phyloP scores from a whole-genome alignment of 768 basidiomycete species.

The Phylloporus rhodoxanthus region DNA sequence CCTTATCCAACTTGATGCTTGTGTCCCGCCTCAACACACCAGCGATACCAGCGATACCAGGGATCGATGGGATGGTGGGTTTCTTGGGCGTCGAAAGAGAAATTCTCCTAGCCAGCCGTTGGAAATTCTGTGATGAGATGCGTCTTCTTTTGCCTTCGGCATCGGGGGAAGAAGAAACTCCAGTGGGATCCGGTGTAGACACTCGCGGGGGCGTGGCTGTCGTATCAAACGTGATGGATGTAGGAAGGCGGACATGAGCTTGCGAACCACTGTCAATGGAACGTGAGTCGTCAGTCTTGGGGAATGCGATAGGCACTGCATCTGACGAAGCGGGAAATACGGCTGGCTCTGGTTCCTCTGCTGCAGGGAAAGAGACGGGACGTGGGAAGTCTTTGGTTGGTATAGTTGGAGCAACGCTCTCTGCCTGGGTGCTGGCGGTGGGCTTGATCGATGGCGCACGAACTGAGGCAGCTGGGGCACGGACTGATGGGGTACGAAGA shows the following conservation, averaged over 20 bases:
- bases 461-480: conserved; percentile 13
- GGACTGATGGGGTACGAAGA: conserved; percentile 14
- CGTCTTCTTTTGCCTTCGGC: conserved; percentile 74
- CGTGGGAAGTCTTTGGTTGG: conserved; percentile 29
- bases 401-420: conserved; percentile 25
- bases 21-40: conserved; percentile 28
- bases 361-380: conserved; percentile 10
- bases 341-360: conserved; percentile 7
- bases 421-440: conserved; percentile 16
- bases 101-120: conserved; percentile 68
- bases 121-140: conserved; percentile 82
- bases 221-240: conserved; percentile 59
- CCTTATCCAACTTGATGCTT: conserved; percentile 41
- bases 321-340: conserved; percentile 11
- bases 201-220: conserved; percentile 54
- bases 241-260: conserved; percentile 22
- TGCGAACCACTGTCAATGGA: conserved; percentile 25
- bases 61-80: conserved; percentile 42
- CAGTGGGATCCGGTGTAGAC: conserved; percentile 63
- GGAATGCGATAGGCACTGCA: conserved; percentile 36
- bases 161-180: conserved; percentile 54
- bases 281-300: conserved; percentile 34
- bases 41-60: conserved; percentile 24
- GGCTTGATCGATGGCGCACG: conserved; percentile 21
- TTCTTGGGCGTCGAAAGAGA: conserved; percentile 58